Evolutionary conservation across 139 green algal species (phyloP), one percentile per base, ranked within the genome.

Genomic region (Astrephomene gubernaculifera): DNA sequence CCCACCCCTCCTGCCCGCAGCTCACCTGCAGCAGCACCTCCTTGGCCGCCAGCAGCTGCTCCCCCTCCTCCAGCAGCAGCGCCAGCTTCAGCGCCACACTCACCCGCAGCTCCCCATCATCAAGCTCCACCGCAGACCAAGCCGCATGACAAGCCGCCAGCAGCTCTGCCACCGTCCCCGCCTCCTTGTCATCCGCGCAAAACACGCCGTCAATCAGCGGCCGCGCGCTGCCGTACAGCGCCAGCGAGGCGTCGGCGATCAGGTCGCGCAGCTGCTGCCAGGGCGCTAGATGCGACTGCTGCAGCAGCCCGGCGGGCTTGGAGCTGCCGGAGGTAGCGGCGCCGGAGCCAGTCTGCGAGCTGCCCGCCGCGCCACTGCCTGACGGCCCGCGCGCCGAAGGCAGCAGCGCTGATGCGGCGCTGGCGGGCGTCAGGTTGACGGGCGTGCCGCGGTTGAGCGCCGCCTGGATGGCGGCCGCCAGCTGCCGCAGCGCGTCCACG

Each of bases 141-240:
- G 78, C 87, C 7, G 87, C 36, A 72, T 98, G 88, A 19, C 97
- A 88, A 65, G 96, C 69, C 1, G 90, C 82, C 25, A 98, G 52
- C 49, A 98, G 92, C 27, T 44, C 73, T 25, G 82, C 88, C 27
- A 98, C 86, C 25, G 83, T 70, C 14, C 85, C 94, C 29, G 87
- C 89, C 73, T 98, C 95, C 27, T 67, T 67, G 65, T 85, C 79
- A 29, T 75, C 79, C n/a, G 33, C 0, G 45, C 61, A 85, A 31
- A 85, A 85, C 60, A 83, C 88, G 45, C 88, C 88, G 41, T 92
- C 85, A 12, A 92, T 81, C 85, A 92, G 76, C 45, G 85, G 88
- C 45, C 85, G 60, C 6, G 81, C 88, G 25, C 60, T 76, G 31
- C 57, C 39, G 69, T 89, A 85, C 85, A 92, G 81, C 49, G 80